Conservation (phyloP, 1,139 yeast species). For the Pichia sp. region DNA sequence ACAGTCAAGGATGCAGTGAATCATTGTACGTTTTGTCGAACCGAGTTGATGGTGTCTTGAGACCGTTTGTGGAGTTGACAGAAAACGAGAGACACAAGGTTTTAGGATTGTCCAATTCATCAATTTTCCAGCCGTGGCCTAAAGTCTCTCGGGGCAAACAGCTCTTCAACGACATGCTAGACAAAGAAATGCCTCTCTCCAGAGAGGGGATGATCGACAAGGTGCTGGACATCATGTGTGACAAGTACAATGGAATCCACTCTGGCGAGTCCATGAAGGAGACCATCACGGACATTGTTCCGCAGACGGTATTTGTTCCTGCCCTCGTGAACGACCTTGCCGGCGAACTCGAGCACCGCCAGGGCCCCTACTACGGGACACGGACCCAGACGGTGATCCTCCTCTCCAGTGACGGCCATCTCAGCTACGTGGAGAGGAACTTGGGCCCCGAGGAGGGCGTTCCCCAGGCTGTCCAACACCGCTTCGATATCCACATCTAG, state of each 20-base stretch:
- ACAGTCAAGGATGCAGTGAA: conserved; percentile 29
- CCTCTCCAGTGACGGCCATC: conserved; percentile 48
- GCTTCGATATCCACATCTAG: too few species aligned
- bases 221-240: conserved; percentile 55
- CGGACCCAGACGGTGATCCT: conserved; percentile 83
- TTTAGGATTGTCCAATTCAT: conserved; percentile 65
- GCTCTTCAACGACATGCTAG: conserved; percentile 41
- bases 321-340: conserved; percentile 38
- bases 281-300: conserved; percentile 32
- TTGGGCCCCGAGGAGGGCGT: conserved; percentile 11
- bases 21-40: conserved; percentile 53
- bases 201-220: conserved; percentile 45
- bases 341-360: not conserved
- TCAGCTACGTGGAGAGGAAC: conserved; percentile 45
- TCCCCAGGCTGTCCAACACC: not conserved
- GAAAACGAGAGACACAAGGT: conserved; percentile 23
- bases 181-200: conserved; percentile 12
- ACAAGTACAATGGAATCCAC: conserved; percentile 33
- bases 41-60: conserved; percentile 31
- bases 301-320: conserved; percentile 70
- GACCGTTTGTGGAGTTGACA: conserved; percentile 37
- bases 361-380: conserved; percentile 68
- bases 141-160: conserved; percentile 58
- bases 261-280: not conserved
- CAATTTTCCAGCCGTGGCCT: conserved; percentile 66